These are phyloP conservation scores for Blastosporella zonata DNA, from an alignment of 1,284 basidiomycete species.

Conservation along the genomic window DNA sequence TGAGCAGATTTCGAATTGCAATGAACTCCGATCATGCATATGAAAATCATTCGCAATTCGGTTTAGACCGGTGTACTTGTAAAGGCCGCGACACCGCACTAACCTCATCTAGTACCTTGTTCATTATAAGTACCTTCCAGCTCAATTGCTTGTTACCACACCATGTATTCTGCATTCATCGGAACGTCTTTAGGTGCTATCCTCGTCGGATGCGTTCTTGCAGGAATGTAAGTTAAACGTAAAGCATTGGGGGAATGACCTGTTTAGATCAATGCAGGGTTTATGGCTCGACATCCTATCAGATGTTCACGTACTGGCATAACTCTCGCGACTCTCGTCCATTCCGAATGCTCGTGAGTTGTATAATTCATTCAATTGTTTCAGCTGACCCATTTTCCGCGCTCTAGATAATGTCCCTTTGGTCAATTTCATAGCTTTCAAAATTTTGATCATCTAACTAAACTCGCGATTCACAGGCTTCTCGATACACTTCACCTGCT, in stretches of 20 bases:
- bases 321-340: not conserved
- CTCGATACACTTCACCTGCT: not conserved
- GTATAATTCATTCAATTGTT: not conserved
- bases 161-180: not conserved
- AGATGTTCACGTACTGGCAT: not conserved
- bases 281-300: not conserved
- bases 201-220: not conserved
- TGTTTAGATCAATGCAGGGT: too few relatives aligned
- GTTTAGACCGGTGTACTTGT: too few relatives aligned
- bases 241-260: too few relatives aligned
- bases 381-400: not conserved
- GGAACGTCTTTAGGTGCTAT: not conserved
- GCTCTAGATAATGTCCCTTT: not conserved
- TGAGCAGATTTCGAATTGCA: too few relatives aligned
- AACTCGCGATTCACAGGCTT: not conserved
- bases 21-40: too few relatives aligned
- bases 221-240: too few relatives aligned
- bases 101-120: too few relatives aligned
- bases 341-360: not conserved
- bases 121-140: not conserved
- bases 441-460: not conserved
- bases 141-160: too few relatives aligned
- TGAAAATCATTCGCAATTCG: too few relatives aligned
- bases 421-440: not conserved
- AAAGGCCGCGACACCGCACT: too few relatives aligned